These are phyloP conservation scores for Ambrosiella beaveri DNA, from an alignment of 2,329 filamentous ascomycete species.

Conservation along the genomic window DNA sequence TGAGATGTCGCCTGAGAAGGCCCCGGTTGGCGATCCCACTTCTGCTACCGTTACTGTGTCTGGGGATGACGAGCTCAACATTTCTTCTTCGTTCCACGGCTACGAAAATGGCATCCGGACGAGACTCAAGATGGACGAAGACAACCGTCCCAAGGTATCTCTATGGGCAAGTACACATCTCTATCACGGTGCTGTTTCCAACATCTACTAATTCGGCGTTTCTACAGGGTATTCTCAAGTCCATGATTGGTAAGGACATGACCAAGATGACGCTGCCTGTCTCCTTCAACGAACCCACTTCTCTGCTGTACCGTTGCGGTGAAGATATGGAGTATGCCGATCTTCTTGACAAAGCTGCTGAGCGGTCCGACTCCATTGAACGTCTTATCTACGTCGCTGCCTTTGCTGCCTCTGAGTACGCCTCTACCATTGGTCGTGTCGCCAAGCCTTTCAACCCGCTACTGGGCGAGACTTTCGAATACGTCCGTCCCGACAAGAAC, in stretches of 20 bases:
- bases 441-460: slow-evolving; percentile 97
- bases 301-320: slow-evolving; percentile 78
- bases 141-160: slow-evolving; percentile 83
- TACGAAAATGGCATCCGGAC: slow-evolving; percentile 79
- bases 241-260: slow-evolving; percentile 99
- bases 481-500: slow-evolving; percentile 85
- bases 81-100: slow-evolving; percentile 64
- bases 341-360: slow-evolving; percentile 73
- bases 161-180: slow-evolving; percentile 58
- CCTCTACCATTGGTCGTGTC: slow-evolving; percentile 88
- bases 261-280: slow-evolving; percentile 98
- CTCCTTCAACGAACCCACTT: slow-evolving; percentile 97
- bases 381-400: slow-evolving; percentile 87
- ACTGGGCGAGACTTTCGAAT: slow-evolving; percentile 91
- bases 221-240: slow-evolving; percentile 76
- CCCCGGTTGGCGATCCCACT: slow-evolving; percentile 22
- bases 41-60: slow-evolving; percentile 20
- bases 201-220: neutral
- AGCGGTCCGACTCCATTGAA: slow-evolving; percentile 72
- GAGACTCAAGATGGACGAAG: slow-evolving; percentile 72
- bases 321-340: slow-evolving; percentile 98
- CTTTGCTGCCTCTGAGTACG: slow-evolving; percentile 92
- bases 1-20: slow-evolving; percentile 40
- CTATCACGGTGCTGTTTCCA: neutral
- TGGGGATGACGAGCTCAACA: slow-evolving; percentile 32